These are phyloP conservation scores for Suzukiozyma palmioleophila DNA, from an alignment of 1,139 yeast species.

Conservation along the genomic window DNA sequence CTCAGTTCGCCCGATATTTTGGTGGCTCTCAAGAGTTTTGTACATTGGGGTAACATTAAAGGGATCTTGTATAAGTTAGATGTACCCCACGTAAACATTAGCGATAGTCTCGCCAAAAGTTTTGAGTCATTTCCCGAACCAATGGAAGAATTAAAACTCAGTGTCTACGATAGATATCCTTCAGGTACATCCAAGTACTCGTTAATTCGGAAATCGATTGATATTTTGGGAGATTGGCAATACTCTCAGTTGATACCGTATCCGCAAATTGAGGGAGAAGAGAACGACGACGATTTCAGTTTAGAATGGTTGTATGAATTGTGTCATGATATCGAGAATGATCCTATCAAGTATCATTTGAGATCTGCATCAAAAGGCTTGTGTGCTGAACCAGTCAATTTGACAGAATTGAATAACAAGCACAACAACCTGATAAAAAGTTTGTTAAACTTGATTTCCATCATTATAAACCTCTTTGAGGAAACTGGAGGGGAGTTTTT, in stretches of 20 bases:
- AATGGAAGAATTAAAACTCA: slow-evolving; percentile 32
- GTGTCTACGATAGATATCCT: slow-evolving; percentile 46
- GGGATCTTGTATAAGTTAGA: slow-evolving; percentile 43
- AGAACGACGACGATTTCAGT: slow-evolving; percentile 16
- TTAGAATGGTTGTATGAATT: slow-evolving; percentile 34
- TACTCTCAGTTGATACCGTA: slow-evolving; percentile 22
- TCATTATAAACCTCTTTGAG: slow-evolving; percentile 26
- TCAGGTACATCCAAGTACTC: slow-evolving; percentile 52
- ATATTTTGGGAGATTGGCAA: slow-evolving; percentile 22
- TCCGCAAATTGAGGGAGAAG: slow-evolving; percentile 12
- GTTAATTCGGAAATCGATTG: slow-evolving; percentile 38
- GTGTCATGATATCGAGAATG: slow-evolving; percentile 42
- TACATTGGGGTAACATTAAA: slow-evolving; percentile 54
- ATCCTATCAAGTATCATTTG: slow-evolving; percentile 49
- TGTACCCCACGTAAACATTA: slow-evolving; percentile 36
- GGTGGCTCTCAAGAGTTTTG: slow-evolving; percentile 48
- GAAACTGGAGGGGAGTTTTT: slow-evolving; percentile 37
- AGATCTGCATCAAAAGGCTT: slow-evolving; percentile 38
- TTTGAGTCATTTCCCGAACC: slow-evolving; percentile 44
- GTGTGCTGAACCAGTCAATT: slow-evolving; percentile 32
- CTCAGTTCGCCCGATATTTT: slow-evolving; percentile 39
- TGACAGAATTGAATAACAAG: slow-evolving; percentile 30
- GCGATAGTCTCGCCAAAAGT: slow-evolving; percentile 21
- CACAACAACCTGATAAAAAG: slow-evolving; percentile 17
- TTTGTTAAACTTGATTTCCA: slow-evolving; percentile 28